Base-by-base conservation (phyloP, 495 filamentous ascomycete species). In the Lasiosphaeria ovina region DNA sequence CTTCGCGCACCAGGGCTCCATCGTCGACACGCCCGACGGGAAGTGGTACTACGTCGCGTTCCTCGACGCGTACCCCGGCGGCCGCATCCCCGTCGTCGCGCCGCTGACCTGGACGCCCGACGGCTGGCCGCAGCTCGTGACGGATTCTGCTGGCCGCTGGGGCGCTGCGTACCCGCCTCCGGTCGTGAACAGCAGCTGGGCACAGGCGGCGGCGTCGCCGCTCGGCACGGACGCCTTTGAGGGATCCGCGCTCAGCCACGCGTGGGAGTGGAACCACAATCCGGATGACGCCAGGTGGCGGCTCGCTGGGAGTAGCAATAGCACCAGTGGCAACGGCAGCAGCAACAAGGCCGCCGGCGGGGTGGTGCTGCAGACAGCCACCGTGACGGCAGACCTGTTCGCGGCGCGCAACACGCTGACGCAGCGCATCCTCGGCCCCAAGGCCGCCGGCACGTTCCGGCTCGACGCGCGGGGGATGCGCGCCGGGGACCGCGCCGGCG, bases 181-280 rank as follows among this genome's bases (percentile, higher is more conserved):
- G 17, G 69, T 79, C 8, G 69, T 79, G 44, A 64, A 69, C 6
- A 60, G 56, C 7, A 63, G 57, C n/a, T 57, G 61, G 49, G 61
- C 57, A 3, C 60, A 72, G 3, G 57, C 55, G 1, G 44, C 2
- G 44, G 0, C 58, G 8, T 51, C 61, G 17, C 66, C 64, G 62
- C 58, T 66, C 2, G 76, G 77, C 5, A 74, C 66, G 0, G 81
- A 85, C 58, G 68, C 53, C n/a, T 85, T 85, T 57, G 55, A 56
- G 6, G 76, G 70, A 0, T 42, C 59, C 6, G 54, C 63, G 5
- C 61, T 87, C 4, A 63, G 71, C 6, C 66, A 73, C 0, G 68
- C 76, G 35, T 85, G 82, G 82, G 83, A 87, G 62, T 87, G 84
- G 83, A 87, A 87, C 63, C 83, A 85, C 48, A 84, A 85, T 57